Evolutionary conservation across 169 alveolate genomes (phyloP).

Genomic region (Plasmodium chabaudi): DNA sequence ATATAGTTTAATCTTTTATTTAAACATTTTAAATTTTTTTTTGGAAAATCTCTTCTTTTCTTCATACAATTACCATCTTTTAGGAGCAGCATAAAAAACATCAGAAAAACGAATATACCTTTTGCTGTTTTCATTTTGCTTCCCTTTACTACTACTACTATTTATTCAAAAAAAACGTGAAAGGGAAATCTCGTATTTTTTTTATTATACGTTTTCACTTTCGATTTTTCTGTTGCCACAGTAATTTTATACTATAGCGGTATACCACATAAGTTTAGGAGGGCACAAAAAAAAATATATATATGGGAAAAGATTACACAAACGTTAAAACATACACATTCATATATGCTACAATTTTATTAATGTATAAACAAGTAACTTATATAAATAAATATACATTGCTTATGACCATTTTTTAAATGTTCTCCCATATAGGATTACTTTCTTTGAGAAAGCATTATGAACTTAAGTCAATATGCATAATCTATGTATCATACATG

Average conservation of each 20-base stretch:
- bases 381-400: too few species aligned
- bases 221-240: too few species aligned
- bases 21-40: constrained; percentile 13
- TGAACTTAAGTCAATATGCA: too few species aligned
- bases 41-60: constrained; percentile 1
- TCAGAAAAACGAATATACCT: background rate
- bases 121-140: background rate
- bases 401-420: too few species aligned
- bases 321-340: too few species aligned
- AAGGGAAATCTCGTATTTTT: too few species aligned
- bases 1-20: constrained; percentile 37
- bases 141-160: background rate
- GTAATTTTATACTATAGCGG: background rate
- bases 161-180: background rate
- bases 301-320: background rate
- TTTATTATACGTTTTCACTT: too few species aligned
- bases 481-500: too few species aligned
- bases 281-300: background rate
- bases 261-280: background rate
- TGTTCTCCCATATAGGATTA: too few species aligned
- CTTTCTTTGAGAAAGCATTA: too few species aligned
- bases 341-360: too few species aligned
- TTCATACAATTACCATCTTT: constrained; percentile 12
- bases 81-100: constrained; percentile 8
- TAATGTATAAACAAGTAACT: too few species aligned